Percentiles rank a stretch among this genome's conserved stretches.
Conservation (phyloP, 257 asterid species). For the Nicotiana tomentosiformis region DNA sequence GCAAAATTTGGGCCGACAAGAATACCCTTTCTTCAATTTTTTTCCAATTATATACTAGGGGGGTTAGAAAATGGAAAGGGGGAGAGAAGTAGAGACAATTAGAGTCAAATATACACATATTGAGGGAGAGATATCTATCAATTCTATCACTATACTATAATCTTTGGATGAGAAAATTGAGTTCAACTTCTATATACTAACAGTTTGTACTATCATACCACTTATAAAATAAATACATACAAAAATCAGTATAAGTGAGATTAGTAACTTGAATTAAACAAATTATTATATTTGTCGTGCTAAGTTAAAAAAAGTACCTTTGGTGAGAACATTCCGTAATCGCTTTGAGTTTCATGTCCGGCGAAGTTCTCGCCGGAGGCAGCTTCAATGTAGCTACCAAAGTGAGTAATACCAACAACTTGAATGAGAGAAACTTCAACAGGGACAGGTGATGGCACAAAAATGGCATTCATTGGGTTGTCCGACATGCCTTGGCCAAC, state of each 20-base stretch:
- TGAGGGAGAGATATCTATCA: not conserved
- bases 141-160: no score
- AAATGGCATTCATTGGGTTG: constrained; percentile 91
- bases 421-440: constrained; percentile 87
- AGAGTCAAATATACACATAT: not conserved
- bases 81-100: not conserved
- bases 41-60: not conserved
- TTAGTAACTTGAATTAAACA: no score
- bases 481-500: constrained; percentile 93
- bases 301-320: constrained; percentile 30
- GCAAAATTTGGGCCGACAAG: not conserved
- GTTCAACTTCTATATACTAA: no score
- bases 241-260: no score
- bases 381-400: constrained; percentile 56
- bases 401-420: constrained; percentile 76
- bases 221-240: no score
- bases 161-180: no score
- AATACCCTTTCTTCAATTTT: not conserved
- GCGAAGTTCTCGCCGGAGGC: constrained; percentile 77
- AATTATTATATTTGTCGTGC: no score
- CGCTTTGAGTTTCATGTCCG: constrained; percentile 13
- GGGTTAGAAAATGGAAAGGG: not conserved
- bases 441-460: constrained; percentile 66
- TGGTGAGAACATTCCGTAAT: constrained; percentile 77
- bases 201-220: no score